Evolutionary conservation across 75 land plant species (phyloP).

Genomic region (Pinus albicaulis): DNA sequence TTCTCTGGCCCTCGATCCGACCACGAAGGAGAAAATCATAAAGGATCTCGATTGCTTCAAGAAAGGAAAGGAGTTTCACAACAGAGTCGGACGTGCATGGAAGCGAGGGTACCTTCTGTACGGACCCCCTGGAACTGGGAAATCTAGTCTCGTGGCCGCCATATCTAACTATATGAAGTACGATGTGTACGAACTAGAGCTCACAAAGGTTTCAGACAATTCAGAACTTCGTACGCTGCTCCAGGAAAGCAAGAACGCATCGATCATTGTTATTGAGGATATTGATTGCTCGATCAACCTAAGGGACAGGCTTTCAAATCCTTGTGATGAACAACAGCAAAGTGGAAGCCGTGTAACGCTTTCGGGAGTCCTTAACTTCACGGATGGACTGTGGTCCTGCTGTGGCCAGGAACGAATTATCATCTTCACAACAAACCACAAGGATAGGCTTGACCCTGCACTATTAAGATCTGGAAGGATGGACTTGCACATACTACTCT

Average conservation of each 20-base stretch:
- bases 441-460: conserved; percentile 41
- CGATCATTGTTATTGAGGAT: too few species aligned
- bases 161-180: conserved; percentile 57
- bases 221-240: conserved; percentile 28
- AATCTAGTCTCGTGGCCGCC: conserved; percentile 67
- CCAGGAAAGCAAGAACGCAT: conserved; percentile 15
- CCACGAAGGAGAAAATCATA: conserved; percentile 20
- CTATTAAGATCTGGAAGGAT: conserved; percentile 42
- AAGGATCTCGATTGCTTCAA: conserved; percentile 26
- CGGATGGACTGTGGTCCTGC: conserved; percentile 49
- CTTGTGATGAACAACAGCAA: conserved; percentile 2
- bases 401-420: conserved; percentile 51
- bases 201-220: conserved; percentile 32
- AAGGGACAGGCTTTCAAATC: conserved; percentile 46
- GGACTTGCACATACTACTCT: conserved; percentile 58
- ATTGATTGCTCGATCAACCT: too few species aligned
- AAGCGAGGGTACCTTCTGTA: conserved; percentile 33
- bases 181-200: conserved; percentile 57
- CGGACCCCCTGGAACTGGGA: conserved; percentile 54
- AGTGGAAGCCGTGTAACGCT: conserved; percentile 17
- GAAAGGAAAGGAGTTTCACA: conserved; percentile 20
- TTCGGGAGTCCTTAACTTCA: conserved; percentile 31
- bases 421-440: conserved; percentile 51
- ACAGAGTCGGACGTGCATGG: conserved; percentile 26
- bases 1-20: conserved; percentile 49